Base-by-base conservation (phyloP, 225 moss, liverwort and hornwort species). In the Antitrichia curtipendula region DNA sequence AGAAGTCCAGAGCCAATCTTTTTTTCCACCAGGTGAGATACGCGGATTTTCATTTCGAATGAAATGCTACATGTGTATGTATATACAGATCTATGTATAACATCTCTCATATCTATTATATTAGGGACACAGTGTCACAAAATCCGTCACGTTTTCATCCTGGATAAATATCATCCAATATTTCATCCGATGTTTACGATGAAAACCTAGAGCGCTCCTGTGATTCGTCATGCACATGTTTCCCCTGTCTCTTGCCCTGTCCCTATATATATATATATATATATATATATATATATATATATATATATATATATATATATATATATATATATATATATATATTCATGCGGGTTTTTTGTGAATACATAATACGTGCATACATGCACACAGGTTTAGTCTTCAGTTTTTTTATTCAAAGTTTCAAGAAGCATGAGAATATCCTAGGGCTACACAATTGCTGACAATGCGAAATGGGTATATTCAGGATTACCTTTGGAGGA, bases 1-100 rank as follows among this genome's bases (percentile, higher is more conserved):
- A 84, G 95, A 95, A 78, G 94, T 95, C 61, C 95, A 93, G 86
- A 93, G 94, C 63, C 91, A 89, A 65, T 70, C 97, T 36, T 92
- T 90, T 34, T 92, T 93, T 86, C 90, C 86, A 65, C 88, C 91
- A 90, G 95, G 98, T 95, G 90, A 88, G 78, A 84, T 63, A 78
- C 82, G 40, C 29, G 49, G 63, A 82, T 54, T 82, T 79, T 81
- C 40, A 28, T 62, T 45, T 69, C 20, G n/a, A 86, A 86, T 54
- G 63, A 78, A 58, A 56, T 34, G 72, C 49, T 56, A 52, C n/a
- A n/a, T 18, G 18, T 65, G 65, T 27, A 65, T 12, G 12, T 52
- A 17, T 50, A 19, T 50, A 38, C 27, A 11, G 50, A 53, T 53
- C 23, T 53, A 23, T 54, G 54, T 9, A 76, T 6, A 53, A 23